phyloP scores from a whole-genome alignment of 805 yeast species.

The Ogataea parapolymorpha region DNA sequence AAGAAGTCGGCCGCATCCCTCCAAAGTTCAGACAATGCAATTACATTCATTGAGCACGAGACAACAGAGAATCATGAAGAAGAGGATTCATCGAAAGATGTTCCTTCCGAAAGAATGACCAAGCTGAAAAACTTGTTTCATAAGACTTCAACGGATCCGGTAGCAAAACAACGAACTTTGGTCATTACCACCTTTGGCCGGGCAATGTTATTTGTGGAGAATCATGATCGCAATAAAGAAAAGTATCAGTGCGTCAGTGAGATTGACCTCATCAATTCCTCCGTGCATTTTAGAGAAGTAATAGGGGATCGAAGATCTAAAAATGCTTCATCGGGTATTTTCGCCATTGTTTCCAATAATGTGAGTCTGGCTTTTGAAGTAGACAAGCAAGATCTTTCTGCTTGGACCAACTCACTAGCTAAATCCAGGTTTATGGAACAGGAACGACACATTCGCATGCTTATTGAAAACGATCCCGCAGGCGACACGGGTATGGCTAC shows the following conservation, averaged over 20 bases:
- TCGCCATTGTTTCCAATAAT: slow-evolving; percentile 55
- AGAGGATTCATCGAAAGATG: slow-evolving; percentile 12
- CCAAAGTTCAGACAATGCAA: slow-evolving; percentile 27
- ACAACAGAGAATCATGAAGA: slow-evolving; percentile 19
- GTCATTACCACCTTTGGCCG: slow-evolving; percentile 64
- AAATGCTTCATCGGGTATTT: slow-evolving; percentile 42
- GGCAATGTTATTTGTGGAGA: slow-evolving; percentile 50
- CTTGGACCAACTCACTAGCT: slow-evolving; percentile 58
- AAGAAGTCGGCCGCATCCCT: slow-evolving; percentile 12
- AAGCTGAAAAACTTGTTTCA: slow-evolving; percentile 31
- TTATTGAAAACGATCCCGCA: slow-evolving; percentile 27
- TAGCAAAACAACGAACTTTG: slow-evolving; percentile 46
- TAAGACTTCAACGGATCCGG: slow-evolving; percentile 18
- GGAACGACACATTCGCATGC: slow-evolving; percentile 37
- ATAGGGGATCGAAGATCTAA: slow-evolving; percentile 36
- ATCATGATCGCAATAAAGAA: slow-evolving; percentile 32
- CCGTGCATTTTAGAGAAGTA: slow-evolving; percentile 57
- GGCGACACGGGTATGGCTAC: slow-evolving; percentile 30
- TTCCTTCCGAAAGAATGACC: slow-evolving; percentile 17
- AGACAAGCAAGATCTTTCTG: slow-evolving; percentile 45
- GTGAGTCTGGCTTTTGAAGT: slow-evolving; percentile 57
- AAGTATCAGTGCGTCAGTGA: slow-evolving; percentile 51
- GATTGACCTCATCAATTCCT: slow-evolving; percentile 49
- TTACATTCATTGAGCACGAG: slow-evolving; percentile 23
- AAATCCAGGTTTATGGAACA: slow-evolving; percentile 45